Percentiles rank a stretch among this genome's conserved stretches.
phyloP scores from a whole-genome alignment of 106 monocot genomes.

The Hemerocallis citrina region DNA sequence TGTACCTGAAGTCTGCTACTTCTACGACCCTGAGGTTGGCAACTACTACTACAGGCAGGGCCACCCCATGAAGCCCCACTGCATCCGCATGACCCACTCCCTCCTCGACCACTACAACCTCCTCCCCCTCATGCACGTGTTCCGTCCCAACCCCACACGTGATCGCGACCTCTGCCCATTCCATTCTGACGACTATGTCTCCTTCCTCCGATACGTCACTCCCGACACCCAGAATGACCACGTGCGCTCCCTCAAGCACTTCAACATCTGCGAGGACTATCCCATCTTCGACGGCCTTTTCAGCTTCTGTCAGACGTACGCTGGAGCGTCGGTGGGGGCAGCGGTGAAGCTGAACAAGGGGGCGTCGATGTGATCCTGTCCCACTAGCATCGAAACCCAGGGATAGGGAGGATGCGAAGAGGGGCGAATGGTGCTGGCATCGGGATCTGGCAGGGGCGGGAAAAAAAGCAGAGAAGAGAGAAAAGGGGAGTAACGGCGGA shows the following conservation, averaged over 20 bases:
- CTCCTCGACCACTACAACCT: slow-evolving; percentile 54
- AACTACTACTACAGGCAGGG: slow-evolving; percentile 83
- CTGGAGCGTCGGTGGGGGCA: slow-evolving; percentile 55
- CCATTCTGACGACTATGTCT: slow-evolving; percentile 64
- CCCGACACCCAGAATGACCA: slow-evolving; percentile 67
- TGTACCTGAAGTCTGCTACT: slow-evolving; percentile 89
- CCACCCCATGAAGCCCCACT: slow-evolving; percentile 72
- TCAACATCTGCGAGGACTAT: slow-evolving; percentile 66
- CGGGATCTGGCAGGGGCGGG: no score
- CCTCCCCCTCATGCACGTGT: slow-evolving; percentile 32
- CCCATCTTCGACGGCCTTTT: slow-evolving; percentile 67
- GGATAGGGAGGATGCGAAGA: no score
- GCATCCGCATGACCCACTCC: slow-evolving; percentile 69
- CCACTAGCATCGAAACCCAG: no score
- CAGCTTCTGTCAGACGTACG: slow-evolving; percentile 67
- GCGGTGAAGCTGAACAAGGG: slow-evolving; percentile 69
- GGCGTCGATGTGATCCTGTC: no score
- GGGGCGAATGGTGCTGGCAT: no score
- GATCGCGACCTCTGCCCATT: slow-evolving; percentile 62
- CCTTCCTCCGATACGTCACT: slow-evolving; percentile 47
- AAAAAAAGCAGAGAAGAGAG: no score
- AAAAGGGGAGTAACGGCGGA: no score
- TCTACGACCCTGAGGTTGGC: slow-evolving; percentile 67
- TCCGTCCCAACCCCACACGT: slow-evolving; percentile 40
- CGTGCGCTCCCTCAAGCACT: slow-evolving; percentile 43